Evolutionary conservation across 1,284 basidiomycete genomes (phyloP).

Genomic region (Rhodotorula sp.): DNA sequence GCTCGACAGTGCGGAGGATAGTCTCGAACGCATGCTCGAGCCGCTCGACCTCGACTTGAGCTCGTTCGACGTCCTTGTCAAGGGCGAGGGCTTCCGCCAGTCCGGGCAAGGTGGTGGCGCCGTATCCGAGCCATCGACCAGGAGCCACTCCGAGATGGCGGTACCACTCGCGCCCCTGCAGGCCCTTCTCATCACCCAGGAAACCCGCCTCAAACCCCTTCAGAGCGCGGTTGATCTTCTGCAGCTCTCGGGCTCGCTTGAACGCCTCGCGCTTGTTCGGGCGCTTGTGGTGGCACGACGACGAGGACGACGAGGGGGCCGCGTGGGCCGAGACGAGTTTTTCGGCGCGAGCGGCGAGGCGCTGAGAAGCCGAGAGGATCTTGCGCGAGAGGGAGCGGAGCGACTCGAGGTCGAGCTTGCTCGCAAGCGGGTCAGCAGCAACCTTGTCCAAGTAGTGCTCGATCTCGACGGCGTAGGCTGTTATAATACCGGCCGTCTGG

Average conservation of each 20-base stretch:
- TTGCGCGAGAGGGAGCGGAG: conserved; percentile 57
- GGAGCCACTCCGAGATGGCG: conserved; percentile 80
- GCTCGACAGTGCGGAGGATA: not conserved
- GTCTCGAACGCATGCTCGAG: conserved; percentile 20
- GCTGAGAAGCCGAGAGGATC: conserved; percentile 55
- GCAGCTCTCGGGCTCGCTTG: conserved; percentile 61
- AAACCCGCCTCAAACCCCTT: conserved; percentile 67
- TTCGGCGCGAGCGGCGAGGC: conserved; percentile 20
- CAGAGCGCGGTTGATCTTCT: conserved; percentile 42
- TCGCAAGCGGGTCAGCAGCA: conserved; percentile 14
- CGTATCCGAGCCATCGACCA: conserved; percentile 56
- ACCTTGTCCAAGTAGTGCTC: conserved; percentile 60
- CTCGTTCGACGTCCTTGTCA: conserved; percentile 38
- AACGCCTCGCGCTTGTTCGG: conserved; percentile 58
- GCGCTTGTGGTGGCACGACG: conserved; percentile 28
- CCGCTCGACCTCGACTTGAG: conserved; percentile 22
- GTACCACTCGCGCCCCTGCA: conserved; percentile 52
- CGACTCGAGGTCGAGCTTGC: conserved; percentile 54
- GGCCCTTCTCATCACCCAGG: conserved; percentile 75
- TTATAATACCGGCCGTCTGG: rapidly evolving
- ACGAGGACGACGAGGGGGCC: not conserved
- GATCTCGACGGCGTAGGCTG: conserved; percentile 66
- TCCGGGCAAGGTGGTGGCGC: conserved; percentile 51
- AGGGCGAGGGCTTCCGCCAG: conserved; percentile 49
- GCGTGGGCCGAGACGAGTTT: not conserved